Conservation (phyloP, 148 eudicot species). For the Chenopodium quinoa region DNA sequence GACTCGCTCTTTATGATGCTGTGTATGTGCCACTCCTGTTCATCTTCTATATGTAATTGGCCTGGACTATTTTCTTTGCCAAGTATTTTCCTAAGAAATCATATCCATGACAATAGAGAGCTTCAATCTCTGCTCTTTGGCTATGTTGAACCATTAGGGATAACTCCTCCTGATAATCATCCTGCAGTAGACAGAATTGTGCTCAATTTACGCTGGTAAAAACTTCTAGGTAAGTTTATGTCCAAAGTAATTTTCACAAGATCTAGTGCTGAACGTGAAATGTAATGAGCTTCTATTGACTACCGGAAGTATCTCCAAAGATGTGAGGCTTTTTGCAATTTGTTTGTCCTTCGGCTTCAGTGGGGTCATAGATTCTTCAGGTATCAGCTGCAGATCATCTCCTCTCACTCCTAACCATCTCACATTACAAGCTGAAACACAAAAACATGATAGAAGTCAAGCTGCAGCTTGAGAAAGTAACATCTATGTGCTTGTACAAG, state of each 20-base stretch:
- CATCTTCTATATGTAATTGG: constrained; percentile 51
- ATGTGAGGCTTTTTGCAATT: constrained; percentile 77
- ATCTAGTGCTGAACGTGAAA: neutral
- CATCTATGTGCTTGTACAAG: neutral
- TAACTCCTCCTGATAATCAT: constrained; percentile 80
- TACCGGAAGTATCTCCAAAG: constrained; percentile 74
- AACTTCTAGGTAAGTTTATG: neutral
- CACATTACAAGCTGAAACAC: constrained; percentile 77
- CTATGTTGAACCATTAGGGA: constrained; percentile 71
- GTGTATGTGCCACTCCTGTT: neutral
- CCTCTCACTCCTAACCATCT: constrained; percentile 84
- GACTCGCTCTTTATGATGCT: neutral
- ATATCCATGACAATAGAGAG: constrained; percentile 84
- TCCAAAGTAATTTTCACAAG: neutral
- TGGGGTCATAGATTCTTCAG: constrained; percentile 68
- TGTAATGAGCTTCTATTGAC: neutral
- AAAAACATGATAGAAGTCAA: neutral
- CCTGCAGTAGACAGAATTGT: constrained; percentile 38
- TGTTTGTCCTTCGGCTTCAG: constrained; percentile 74
- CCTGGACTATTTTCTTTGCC: constrained; percentile 85
- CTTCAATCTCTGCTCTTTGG: constrained; percentile 84
- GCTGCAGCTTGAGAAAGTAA: neutral
- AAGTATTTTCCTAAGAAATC: constrained; percentile 68
- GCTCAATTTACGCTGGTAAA: neutral
- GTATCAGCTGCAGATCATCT: constrained; percentile 68